phyloP scores from a whole-genome alignment of 179 eudicot genomes.

The Amaranthus tricolor region DNA sequence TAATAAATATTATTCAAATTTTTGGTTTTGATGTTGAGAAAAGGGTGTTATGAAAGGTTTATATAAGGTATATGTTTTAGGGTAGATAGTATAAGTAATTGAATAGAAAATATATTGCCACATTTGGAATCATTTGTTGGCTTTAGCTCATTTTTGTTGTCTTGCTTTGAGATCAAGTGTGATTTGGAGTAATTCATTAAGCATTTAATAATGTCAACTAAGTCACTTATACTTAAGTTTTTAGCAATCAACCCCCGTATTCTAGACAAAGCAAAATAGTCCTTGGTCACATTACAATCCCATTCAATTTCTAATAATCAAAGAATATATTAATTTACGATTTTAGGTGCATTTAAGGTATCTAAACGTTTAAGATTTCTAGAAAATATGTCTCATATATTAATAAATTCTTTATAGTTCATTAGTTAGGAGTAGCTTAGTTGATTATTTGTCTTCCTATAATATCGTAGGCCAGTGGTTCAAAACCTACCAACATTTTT shows the following conservation, averaged over 20 bases:
- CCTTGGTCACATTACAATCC: not conserved
- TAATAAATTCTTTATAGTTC: too few relatives aligned
- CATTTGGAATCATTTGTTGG: not conserved
- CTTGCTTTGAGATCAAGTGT: slow-evolving; percentile 21
- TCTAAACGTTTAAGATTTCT: too few relatives aligned
- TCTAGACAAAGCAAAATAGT: slow-evolving; percentile 22
- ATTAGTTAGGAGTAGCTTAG: too few relatives aligned
- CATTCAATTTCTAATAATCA: too few relatives aligned
- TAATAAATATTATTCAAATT: not conserved
- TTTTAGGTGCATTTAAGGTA: too few relatives aligned
- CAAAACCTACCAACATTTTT: too few relatives aligned
- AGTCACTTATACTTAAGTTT: slow-evolving; percentile 24
- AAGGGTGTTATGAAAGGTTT: not conserved
- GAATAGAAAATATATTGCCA: not conserved
- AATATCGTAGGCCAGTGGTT: too few relatives aligned
- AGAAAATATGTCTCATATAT: too few relatives aligned
- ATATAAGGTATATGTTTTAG: not conserved
- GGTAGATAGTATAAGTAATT: not conserved
- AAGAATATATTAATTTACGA: too few relatives aligned
- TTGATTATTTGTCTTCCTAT: too few relatives aligned
- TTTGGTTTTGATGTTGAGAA: not conserved
- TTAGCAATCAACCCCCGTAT: slow-evolving; percentile 20
- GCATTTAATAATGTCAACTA: slow-evolving; percentile 1
- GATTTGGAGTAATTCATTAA: not conserved
- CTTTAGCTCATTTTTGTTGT: not conserved